Evolutionary conservation across 495 filamentous ascomycete genomes (phyloP), one percentile per base, ranked within the genome.

Genomic region (Aspergillus indologenus): DNA sequence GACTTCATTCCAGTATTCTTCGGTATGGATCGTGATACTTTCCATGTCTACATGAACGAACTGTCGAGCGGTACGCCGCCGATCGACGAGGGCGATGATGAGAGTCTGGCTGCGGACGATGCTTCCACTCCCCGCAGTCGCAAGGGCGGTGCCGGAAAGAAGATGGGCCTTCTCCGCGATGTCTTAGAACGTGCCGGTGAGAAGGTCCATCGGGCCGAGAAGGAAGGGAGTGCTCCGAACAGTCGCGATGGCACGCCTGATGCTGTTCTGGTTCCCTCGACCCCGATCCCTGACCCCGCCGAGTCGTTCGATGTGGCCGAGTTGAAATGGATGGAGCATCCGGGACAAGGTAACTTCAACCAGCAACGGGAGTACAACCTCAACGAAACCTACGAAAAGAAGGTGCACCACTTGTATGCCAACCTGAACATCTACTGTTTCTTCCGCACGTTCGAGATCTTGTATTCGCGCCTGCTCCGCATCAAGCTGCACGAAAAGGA

Each of bases 341-440:
- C 83, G 17, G 72, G 66, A 6, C 70, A 76, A 55, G 81, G 80
- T 45, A 82, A 82, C 61, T 73, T 76, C 58, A 71, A 77, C 55
- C 68, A 75, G 18, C 69, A 86, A 64, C 84, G 80, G 23, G 83
- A 91, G 66, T 80, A 88, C 64, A 87, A 85, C 23, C 83, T 90
- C 8, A 90, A 96, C 49, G 85, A 90, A 48, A 87, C 90, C 22
- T 96, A 90, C 75, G 80, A 81, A 62, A 88, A 94, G 57, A 81
- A 84, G 9, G 81, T 78, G 60, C 96, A 89, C 77, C 90, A 91
- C 60, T 81, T 98, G 65, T 99, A 92, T 75, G 87, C 85, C 68
- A 98, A 96, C 69, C 81, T 90, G 58, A 87, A 87, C 47, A 89
- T 99, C 45, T 93, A 89, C 65, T 90, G 90, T 74, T 96, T 99